These are phyloP conservation scores for Coemansia sp. DNA, from an alignment of 192 early-diverging fungal species.

Conservation along the genomic window DNA sequence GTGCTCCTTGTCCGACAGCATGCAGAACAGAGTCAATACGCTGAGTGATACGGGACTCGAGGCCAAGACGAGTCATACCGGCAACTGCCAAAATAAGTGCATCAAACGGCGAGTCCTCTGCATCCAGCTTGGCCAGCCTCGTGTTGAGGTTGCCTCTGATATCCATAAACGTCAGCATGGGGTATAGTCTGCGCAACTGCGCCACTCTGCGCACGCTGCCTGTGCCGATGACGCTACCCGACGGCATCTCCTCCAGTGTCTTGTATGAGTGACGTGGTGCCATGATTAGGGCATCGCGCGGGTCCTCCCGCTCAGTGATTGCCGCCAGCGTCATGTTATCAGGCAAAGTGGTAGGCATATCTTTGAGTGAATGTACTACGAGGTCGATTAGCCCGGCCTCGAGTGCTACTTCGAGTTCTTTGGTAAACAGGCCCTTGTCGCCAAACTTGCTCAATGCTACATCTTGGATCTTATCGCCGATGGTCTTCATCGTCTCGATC, in stretches of 20 bases:
- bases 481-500: constrained; percentile 69
- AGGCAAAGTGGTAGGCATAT: constrained; percentile 87
- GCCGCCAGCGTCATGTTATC: constrained; percentile 82
- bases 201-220: constrained; percentile 86
- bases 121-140: constrained; percentile 84
- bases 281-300: constrained; percentile 86
- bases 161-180: constrained; percentile 76
- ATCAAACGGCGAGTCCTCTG: constrained; percentile 62
- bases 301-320: constrained; percentile 86
- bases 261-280: constrained; percentile 33
- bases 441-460: constrained; percentile 89
- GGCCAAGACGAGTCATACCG: constrained; percentile 76
- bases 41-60: constrained; percentile 73
- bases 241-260: constrained; percentile 66
- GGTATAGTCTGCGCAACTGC: constrained; percentile 81
- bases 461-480: constrained; percentile 83
- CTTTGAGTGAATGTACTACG: constrained; percentile 95
- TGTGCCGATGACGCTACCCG: constrained; percentile 83
- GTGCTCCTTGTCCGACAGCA: constrained; percentile 93
- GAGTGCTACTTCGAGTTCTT: constrained; percentile 86
- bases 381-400: constrained; percentile 70
- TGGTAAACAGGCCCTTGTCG: constrained; percentile 88
- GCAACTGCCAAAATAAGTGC: constrained; percentile 89
- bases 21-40: constrained; percentile 72
- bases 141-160: constrained; percentile 88